Base-by-base conservation (phyloP, 805 yeast species). In the Ogataea sp. region DNA sequence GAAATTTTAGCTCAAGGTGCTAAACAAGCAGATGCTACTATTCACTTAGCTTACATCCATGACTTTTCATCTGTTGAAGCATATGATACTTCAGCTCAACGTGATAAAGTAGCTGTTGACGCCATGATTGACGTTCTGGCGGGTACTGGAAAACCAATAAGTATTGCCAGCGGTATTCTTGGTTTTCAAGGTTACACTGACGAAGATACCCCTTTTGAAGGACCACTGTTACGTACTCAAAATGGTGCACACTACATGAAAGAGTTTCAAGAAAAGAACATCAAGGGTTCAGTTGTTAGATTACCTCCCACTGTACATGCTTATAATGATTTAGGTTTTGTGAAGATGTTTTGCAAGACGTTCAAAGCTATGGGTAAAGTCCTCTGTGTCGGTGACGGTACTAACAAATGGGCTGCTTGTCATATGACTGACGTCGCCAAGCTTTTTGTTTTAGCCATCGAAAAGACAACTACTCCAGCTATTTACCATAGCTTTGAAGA, bases 11-110 rank as follows among this genome's bases (percentile, higher is more conserved):
- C 39, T 18, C 43, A 53, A 33, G 59, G 49, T 5, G 58, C 64
- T 11, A 20, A 39, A 7, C 50, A 49, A 34, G 38, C 58, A 8
- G 72, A 67, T 39, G 70, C 58, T 8, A 59, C 61, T 13, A 36
- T 64, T n/a, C 70, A 65, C 39, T 41, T 62, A 31, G 72, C 59
- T 1, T 65, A 57, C 43, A 43, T 50, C 21, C 62, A 60, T 41
- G 63, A 63, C 37, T 60, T 56, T 38, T 17, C 41, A 4, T 44
- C 53, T 11, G 47, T 41, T 28, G 46, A 34, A 2, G 35, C 48
- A n/a, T 30, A 51, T 20, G 38, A 44, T 28, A 39, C 40, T 20
- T 34, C 48, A 32, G 33, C 21, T 7, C 5, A 8, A 18, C 6
- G 16, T 7, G 68, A 64, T 31, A 39, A 34, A n/a, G 41, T 29